These are phyloP conservation scores for Annona squamosa DNA, from an alignment of 164 flowering plant species.

Conservation along the genomic window DNA sequence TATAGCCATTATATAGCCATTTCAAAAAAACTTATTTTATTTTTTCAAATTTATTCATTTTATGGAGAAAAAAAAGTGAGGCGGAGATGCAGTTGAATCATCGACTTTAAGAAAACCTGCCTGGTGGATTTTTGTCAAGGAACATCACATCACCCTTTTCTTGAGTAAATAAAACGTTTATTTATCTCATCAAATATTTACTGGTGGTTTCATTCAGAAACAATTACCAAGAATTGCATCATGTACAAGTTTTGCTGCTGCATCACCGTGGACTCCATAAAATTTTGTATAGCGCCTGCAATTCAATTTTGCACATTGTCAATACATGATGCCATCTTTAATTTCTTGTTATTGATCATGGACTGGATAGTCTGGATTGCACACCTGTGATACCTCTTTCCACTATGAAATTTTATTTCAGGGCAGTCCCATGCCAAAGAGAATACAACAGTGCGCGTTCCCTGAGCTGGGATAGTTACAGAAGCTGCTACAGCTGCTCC, in stretches of 20 bases:
- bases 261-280: constrained; percentile 60
- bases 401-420: constrained; percentile 56
- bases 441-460: constrained; percentile 58
- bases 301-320: constrained; percentile 9
- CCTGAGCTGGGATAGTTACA: constrained; percentile 45
- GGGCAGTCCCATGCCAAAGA: constrained; percentile 90
- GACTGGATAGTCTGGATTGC: background rate
- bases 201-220: background rate
- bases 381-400: constrained; percentile 68
- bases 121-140: background rate
- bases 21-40: too few species aligned
- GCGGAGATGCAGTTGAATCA: background rate
- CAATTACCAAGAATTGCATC: constrained; percentile 79
- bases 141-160: background rate
- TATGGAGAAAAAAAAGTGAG: too few species aligned
- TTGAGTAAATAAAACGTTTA: background rate
- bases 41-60: too few species aligned
- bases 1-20: too few species aligned
- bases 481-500: constrained; percentile 92
- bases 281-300: constrained; percentile 91
- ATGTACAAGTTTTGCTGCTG: constrained; percentile 73
- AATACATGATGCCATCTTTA: background rate
- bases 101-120: background rate
- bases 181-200: background rate
- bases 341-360: background rate